Conservation (phyloP, 306 rosid genomes). For the Adenanthera pavonina region DNA sequence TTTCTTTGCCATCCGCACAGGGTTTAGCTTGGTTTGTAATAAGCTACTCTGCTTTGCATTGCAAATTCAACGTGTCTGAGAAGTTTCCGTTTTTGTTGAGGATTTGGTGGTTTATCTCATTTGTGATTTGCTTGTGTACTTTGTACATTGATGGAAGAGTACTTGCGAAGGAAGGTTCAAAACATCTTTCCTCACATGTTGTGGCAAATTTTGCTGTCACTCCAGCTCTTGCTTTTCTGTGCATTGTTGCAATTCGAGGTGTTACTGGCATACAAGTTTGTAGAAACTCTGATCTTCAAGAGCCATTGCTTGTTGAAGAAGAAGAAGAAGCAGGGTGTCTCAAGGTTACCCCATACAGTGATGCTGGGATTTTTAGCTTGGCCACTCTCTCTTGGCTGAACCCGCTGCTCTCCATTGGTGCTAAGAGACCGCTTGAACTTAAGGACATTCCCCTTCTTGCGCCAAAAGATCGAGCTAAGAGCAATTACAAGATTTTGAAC, state of each 20-base stretch:
- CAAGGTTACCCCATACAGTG: constrained; percentile 85
- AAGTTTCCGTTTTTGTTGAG: constrained; percentile 79
- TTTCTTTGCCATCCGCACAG: constrained; percentile 66
- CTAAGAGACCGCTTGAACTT: constrained; percentile 93
- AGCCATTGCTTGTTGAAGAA: constrained; percentile 84
- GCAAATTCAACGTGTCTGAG: constrained; percentile 69
- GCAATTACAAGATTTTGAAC: constrained; percentile 75
- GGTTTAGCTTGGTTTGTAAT: constrained; percentile 78
- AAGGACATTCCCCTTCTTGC: constrained; percentile 99
- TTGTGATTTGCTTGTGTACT: constrained; percentile 70
- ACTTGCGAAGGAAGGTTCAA: constrained; percentile 62
- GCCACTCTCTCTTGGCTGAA: constrained; percentile 89
- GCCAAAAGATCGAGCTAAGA: constrained; percentile 78
- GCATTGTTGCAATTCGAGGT: constrained; percentile 77
- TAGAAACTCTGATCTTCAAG: constrained; percentile 65
- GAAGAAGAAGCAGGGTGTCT: constrained; percentile 92
- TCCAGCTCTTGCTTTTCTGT: constrained; percentile 81
- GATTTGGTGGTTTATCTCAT: constrained; percentile 80
- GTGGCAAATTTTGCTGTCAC: constrained; percentile 81
- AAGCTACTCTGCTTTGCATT: constrained; percentile 75
- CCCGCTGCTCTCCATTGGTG: constrained; percentile 83
- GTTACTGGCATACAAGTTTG: constrained; percentile 68
- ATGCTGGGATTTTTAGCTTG: constrained; percentile 85
- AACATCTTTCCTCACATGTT: constrained; percentile 61
- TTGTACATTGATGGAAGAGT: constrained; percentile 81